Evolutionary conservation across 257 asterid genomes (phyloP).

Genomic region (Sherardia arvensis): DNA sequence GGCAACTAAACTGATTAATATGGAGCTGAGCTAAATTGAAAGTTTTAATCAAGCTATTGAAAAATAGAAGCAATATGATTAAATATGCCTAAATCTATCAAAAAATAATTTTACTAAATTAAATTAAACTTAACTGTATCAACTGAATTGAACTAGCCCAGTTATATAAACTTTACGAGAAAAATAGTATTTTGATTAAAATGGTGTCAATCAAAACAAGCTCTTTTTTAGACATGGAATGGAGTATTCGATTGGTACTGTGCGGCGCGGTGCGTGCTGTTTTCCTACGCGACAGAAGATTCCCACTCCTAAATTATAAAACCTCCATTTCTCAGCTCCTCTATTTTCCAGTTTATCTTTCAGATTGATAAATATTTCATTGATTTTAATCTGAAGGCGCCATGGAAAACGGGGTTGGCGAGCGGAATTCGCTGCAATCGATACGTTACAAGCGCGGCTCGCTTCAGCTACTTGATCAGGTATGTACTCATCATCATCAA

Average conservation of each 20-base stretch:
- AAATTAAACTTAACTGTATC: no score
- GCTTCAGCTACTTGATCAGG: conserved; percentile 88
- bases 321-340: background rate
- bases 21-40: no score
- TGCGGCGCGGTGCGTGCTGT: background rate
- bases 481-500: background rate
- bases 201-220: no score
- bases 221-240: no score
- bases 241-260: background rate
- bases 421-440: conserved; percentile 36
- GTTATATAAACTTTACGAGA: no score
- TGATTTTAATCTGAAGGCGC: background rate
- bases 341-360: background rate
- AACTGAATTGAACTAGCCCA: no score
- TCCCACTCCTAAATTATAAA: background rate
- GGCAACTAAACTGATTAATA: no score
- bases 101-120: no score
- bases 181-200: no score
- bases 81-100: no score
- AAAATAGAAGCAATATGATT: no score
- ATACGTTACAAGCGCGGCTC: conserved; percentile 73
- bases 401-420: conserved; percentile 33
- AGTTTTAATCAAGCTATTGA: no score
- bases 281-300: background rate
- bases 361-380: background rate